These are phyloP conservation scores for Lentithecium fluviatile DNA, from an alignment of 495 filamentous ascomycete species.

Conservation along the genomic window DNA sequence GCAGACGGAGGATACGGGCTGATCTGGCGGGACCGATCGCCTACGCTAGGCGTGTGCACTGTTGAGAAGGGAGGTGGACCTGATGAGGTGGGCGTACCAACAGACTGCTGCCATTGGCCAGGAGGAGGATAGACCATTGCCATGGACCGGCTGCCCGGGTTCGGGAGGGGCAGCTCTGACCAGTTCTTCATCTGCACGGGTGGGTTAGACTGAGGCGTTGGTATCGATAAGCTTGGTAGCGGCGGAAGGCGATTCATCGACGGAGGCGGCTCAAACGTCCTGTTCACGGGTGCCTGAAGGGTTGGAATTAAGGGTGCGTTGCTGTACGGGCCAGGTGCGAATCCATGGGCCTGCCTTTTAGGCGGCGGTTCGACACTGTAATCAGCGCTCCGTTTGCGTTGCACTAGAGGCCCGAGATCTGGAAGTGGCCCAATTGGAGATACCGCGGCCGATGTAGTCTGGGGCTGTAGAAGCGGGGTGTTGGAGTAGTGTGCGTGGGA, in stretches of 20 bases:
- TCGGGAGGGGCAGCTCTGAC: conserved; percentile 48
- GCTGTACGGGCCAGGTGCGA: conserved; percentile 37
- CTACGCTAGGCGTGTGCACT: conserved; percentile 29
- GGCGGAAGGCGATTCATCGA: conserved; percentile 56
- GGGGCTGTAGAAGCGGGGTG: conserved; percentile 44
- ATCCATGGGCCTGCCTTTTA: conserved; percentile 54
- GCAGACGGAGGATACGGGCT: conserved; percentile 43
- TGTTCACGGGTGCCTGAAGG: conserved; percentile 20
- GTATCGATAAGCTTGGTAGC: conserved; percentile 54
- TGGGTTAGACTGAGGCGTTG: conserved; percentile 37
- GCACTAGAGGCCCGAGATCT: conserved; percentile 45
- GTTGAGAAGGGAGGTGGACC: conserved; percentile 54
- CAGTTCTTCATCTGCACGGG: conserved; percentile 36
- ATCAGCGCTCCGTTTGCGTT: conserved; percentile 73
- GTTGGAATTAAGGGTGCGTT: conserved; percentile 36
- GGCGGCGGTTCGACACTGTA: conserved; percentile 63
- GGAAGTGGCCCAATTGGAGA: conserved; percentile 58
- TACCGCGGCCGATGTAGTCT: conserved; percentile 44
- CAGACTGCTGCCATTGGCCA: conserved; percentile 49
- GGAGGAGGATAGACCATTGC: conserved; percentile 58
- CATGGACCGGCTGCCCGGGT: conserved; percentile 56
- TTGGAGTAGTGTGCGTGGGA: conserved; percentile 35
- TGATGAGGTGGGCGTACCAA: conserved; percentile 47
- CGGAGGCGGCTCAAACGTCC: conserved; percentile 29
- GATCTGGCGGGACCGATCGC: conserved; percentile 40